A percentile compares a stretch with the other conserved stretches of the same genome.
These are phyloP conservation scores for Boletus rufocinnamomeus DNA, from an alignment of 768 basidiomycete species.

Conservation along the genomic window DNA sequence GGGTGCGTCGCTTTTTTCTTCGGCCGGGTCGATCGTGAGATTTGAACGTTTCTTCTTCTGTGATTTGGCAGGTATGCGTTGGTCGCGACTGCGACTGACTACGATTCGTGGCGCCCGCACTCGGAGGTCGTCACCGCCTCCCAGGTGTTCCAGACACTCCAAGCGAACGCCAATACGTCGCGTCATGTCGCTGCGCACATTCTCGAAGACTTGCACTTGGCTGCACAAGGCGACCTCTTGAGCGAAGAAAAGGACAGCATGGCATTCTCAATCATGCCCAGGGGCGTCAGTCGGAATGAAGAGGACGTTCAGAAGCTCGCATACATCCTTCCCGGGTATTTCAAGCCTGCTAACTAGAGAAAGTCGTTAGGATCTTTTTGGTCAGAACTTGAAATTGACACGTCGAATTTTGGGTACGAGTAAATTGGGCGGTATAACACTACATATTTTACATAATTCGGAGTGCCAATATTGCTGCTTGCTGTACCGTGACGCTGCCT, in stretches of 20 bases:
- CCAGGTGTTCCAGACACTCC: constrained; percentile 87
- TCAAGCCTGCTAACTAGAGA: constrained; percentile 32
- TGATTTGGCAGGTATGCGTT: constrained; percentile 72
- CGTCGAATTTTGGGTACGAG: too few species aligned
- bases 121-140: constrained; percentile 84
- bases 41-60: neutral
- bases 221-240: constrained; percentile 57
- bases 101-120: constrained; percentile 90
- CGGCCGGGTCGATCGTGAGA: neutral
- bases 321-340: constrained; percentile 81
- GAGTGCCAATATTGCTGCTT: too few species aligned
- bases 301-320: constrained; percentile 70
- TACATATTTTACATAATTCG: too few species aligned
- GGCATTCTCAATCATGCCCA: constrained; percentile 84
- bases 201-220: constrained; percentile 67
- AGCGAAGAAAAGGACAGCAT: constrained; percentile 78
- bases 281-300: constrained; percentile 49
- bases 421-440: too few species aligned
- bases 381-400: too few species aligned
- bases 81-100: constrained; percentile 90
- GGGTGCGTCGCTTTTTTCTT: constrained; percentile 49
- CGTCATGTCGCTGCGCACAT: constrained; percentile 71
- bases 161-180: constrained; percentile 83
- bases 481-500: too few species aligned
- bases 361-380: too few species aligned